Percentiles rank a stretch among this genome's conserved stretches.
phyloP scores from a whole-genome alignment of 192 early-diverging fungal genomes.

The Podila verticillata region DNA sequence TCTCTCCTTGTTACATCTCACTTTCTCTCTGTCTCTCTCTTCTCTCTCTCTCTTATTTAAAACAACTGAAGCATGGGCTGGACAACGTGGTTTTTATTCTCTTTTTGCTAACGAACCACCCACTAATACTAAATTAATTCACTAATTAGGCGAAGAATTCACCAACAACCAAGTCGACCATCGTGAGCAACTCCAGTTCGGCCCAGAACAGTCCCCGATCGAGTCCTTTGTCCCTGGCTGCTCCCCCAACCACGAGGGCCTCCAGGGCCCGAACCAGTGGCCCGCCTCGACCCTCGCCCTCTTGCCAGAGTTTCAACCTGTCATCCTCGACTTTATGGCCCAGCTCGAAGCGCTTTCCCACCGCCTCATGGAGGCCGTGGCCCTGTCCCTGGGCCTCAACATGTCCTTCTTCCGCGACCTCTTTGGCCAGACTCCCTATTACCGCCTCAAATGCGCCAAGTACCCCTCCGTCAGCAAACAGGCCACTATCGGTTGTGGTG shows the following conservation, averaged over 20 bases:
- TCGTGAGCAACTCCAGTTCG: slow-evolving; percentile 69
- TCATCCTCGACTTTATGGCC: slow-evolving; percentile 48
- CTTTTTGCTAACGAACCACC: neutral
- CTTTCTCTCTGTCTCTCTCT: neutral
- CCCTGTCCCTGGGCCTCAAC: slow-evolving; percentile 54
- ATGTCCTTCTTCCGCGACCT: slow-evolving; percentile 47
- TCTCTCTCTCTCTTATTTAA: neutral
- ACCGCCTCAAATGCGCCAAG: slow-evolving; percentile 53
- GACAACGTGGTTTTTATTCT: neutral
- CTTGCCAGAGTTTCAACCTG: slow-evolving; percentile 56
- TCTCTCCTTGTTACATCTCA: neutral
- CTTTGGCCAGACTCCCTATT: slow-evolving; percentile 53
- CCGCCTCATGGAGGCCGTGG: slow-evolving; percentile 56
- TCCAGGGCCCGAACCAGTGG: slow-evolving; percentile 72
- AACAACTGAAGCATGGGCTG: neutral
- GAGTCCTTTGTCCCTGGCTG: slow-evolving; percentile 13
- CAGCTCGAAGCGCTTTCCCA: slow-evolving; percentile 57
- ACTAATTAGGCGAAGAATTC: slow-evolving; percentile 55
- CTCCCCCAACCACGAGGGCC: slow-evolving; percentile 55
- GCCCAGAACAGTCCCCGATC: slow-evolving; percentile 49
- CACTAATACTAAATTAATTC: neutral
- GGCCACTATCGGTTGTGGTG: slow-evolving; percentile 61
- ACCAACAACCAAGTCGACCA: slow-evolving; percentile 58
- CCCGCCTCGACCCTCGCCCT: slow-evolving; percentile 39
- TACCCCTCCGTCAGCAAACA: slow-evolving; percentile 56